These are phyloP conservation scores for Porodaedalea pini DNA, from an alignment of 1,284 basidiomycete genomes.

Conservation along the genomic window DNA sequence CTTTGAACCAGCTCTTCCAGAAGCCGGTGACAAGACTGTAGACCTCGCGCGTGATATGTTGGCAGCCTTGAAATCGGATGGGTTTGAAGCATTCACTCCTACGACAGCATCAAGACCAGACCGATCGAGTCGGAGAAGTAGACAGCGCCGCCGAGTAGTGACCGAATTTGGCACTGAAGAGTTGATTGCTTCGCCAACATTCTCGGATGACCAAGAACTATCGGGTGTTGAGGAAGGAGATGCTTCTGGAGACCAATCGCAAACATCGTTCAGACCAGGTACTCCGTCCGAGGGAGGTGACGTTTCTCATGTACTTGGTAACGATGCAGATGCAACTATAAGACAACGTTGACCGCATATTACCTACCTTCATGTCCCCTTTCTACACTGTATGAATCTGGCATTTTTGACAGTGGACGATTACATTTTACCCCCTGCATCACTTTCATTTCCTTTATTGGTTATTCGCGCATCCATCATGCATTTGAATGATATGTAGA, in stretches of 20 bases:
- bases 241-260: background rate
- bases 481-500: slow-evolving; percentile 4
- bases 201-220: slow-evolving; percentile 2
- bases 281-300: background rate
- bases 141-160: slow-evolving; percentile 3
- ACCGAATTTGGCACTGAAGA: slow-evolving; percentile 15
- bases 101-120: slow-evolving; percentile 30
- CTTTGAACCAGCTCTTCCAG: slow-evolving; percentile 14
- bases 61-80: slow-evolving; percentile 64
- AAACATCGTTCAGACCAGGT: background rate
- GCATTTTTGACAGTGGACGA: background rate
- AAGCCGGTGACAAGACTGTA: slow-evolving; percentile 44
- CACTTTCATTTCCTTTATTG: background rate
- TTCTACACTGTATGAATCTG: background rate
- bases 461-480: background rate
- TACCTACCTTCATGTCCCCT: background rate
- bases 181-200: slow-evolving; percentile 2
- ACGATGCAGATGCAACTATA: slow-evolving; percentile 12
- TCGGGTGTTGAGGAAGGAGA: background rate
- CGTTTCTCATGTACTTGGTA: background rate
- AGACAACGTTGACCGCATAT: background rate
- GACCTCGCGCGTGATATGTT: slow-evolving; percentile 71
- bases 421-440: background rate
- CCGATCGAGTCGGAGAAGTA: slow-evolving; percentile 26
- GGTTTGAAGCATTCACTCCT: slow-evolving; percentile 37